Base-by-base conservation (phyloP, 1,284 basidiomycete species). In the Farysia itapuensis region DNA sequence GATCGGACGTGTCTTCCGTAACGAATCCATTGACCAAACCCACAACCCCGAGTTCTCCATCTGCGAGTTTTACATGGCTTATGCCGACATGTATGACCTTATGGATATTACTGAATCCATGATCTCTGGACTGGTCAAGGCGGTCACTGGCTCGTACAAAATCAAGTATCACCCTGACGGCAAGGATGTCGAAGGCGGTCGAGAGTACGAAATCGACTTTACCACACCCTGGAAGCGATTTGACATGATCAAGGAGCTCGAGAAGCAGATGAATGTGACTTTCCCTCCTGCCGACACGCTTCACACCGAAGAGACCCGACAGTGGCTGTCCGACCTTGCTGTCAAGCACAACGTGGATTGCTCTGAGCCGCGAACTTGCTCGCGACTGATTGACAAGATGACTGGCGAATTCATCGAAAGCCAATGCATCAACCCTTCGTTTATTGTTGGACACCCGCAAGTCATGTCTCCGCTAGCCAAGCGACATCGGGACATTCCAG, bases 41-140 rank as follows among this genome's bases (percentile, higher is more conserved):
- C 72, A 75, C 66, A 67, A 74, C 67, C 76, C 76, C 23, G 73
- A 75, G 50, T 77, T 77, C 44, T 90, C 90, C 16, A 95, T 97
- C 79, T 98, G 94, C 83, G 94, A 99, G 81, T 98, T 99, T 80
- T 98, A 98, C 79, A 98, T 99, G 94, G 94, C 94, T 21, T 98
- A 97, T 75, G 94, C 94, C 58, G 94, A 98, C 79, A 95, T 96
- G 91, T 89, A 93, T 81, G 95, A 98, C 77, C 64, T 98, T 53
- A 97, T 98, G 94, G 93, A 97, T 49, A 84, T 98, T 63, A 99
- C 94, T 26, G 95, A 99, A 80, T 80, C 81, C 35, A 83, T 99
- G 81, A 79, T 97, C 29, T 89, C 92, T 73, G 90, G 93, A 4
- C 80, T 99, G 77, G 94, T 97, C 76, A 89, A 88, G 83, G 84